Evolutionary conservation across 306 rosid genomes (phyloP), one percentile per base, ranked within the genome.

Genomic region (Morella rubra): DNA sequence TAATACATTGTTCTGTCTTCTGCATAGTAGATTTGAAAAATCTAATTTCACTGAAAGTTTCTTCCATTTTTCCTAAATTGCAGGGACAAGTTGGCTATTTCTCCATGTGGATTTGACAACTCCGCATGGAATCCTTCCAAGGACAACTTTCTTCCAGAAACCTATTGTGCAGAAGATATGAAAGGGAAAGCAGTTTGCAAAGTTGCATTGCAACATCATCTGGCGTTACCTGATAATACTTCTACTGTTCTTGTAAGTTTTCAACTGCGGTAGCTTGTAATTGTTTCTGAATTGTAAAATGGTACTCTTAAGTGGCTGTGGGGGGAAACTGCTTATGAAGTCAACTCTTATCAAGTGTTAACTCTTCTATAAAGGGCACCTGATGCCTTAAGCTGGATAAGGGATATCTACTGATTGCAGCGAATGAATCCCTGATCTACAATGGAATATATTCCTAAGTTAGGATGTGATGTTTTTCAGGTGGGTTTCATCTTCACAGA

Each of bases 51-150:
- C 27, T 73, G 49, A 73, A 58, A 50, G 12, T 68, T 41, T 60
- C 46, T 2, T 14, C 1, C n/a, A n/a, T 7, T 70, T 62, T 41
- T 37, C 75, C 49, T 58, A 64, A 77, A 69, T 77, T 81, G 82
- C 81, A 93, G 98, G 91, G 91, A 88, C 79, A 93, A 93, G 77
- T 76, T 93, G 85, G 79, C 78, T 77, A 76, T 87, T 83, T 44
- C 93, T 83, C 88, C 97, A 49, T 86, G 54, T 77, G 97, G 98
- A 77, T 83, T 88, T 64, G 97, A 93, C 69, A 85, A 83, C 79
- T 83, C 85, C 54, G 79, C 78, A 52, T 93, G 98, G 96, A 90
- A 91, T 87, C 98, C 98, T 74, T 84, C 87, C 56, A 86, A 81
- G 62, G 98, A 93, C 84, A 79, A 42, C 68, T 80, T 80, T 87